These are phyloP conservation scores for Colletotrichum sp. DNA, from an alignment of 2,329 filamentous ascomycete species.

Conservation along the genomic window DNA sequence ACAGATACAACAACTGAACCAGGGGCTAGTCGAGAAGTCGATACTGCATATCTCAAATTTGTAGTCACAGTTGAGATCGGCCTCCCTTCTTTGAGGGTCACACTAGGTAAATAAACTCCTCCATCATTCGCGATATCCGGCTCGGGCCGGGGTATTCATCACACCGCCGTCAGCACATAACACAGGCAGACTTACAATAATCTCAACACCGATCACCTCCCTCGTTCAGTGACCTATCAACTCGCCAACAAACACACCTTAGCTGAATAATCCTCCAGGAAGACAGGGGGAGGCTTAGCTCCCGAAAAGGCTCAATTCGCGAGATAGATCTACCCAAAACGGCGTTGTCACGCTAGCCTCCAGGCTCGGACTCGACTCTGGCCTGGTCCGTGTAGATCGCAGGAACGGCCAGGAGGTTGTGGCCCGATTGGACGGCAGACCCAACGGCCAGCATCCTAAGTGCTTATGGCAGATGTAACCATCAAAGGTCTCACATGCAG, in stretches of 20 bases:
- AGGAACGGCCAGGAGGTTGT: background rate
- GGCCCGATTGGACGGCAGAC: background rate
- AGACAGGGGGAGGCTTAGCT: background rate
- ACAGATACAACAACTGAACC: background rate
- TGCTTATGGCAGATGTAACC: conserved; percentile 20
- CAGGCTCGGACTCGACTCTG: background rate
- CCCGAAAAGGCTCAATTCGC: background rate
- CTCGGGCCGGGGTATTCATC: background rate
- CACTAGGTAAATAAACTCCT: background rate
- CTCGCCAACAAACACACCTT: background rate
- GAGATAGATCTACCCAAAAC: background rate
- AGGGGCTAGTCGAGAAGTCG: background rate
- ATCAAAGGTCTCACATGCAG: conserved; percentile 12
- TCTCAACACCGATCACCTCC: background rate
- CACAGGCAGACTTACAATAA: background rate
- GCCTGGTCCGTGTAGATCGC: background rate
- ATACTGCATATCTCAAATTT: background rate
- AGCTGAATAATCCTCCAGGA: background rate
- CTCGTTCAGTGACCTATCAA: background rate
- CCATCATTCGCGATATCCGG: background rate
- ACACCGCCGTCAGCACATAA: background rate
- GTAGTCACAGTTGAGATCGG: background rate
- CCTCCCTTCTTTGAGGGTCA: background rate
- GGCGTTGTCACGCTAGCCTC: background rate
- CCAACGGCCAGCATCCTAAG: background rate